Percentiles rank a stretch among this genome's conserved stretches.
Conservation (phyloP, 2,329 filamentous ascomycete species). For the Myriangium duriaei region DNA sequence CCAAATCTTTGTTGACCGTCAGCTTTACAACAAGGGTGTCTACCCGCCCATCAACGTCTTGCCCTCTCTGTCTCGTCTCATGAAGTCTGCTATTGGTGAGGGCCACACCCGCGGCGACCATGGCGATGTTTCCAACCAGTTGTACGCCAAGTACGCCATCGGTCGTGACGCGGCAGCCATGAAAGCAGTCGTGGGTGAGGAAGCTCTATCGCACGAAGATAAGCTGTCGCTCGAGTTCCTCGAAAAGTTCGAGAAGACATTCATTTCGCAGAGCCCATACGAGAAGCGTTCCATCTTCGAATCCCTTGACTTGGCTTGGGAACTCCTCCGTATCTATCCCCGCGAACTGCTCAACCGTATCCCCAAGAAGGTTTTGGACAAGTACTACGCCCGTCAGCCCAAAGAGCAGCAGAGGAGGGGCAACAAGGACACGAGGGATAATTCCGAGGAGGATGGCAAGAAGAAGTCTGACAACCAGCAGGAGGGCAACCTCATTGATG, state of each 20-base stretch:
- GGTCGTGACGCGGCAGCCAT: constrained; percentile 95
- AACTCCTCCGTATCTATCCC: constrained; percentile 88
- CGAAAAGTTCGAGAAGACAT: constrained; percentile 94
- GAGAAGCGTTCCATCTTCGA: constrained; percentile 86
- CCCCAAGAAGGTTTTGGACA: constrained; percentile 40
- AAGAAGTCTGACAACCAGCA: constrained; percentile 21
- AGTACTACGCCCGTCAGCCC: constrained; percentile 37
- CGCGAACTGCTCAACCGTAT: constrained; percentile 92
- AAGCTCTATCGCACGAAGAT: constrained; percentile 88
- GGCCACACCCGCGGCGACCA: constrained; percentile 94
- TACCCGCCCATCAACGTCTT: constrained; percentile 98
- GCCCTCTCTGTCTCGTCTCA: constrained; percentile 93
- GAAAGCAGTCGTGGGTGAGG: constrained; percentile 98
- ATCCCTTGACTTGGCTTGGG: constrained; percentile 92
- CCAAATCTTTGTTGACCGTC: constrained; percentile 94
- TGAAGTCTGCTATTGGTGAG: constrained; percentile 99
- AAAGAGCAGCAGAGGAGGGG: constrained; percentile 21
- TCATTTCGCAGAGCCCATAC: constrained; percentile 85
- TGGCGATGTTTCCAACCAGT: constrained; percentile 96
- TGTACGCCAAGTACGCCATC: constrained; percentile 99
- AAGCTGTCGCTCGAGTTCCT: constrained; percentile 96
- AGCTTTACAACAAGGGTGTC: constrained; percentile 89
- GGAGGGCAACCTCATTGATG: constrained; percentile 14
- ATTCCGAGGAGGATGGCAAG: constrained; percentile 20
- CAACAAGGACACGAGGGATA: constrained; percentile 34